Base-by-base conservation (phyloP, 768 basidiomycete species). In the Asterophora lycoperdoides region DNA sequence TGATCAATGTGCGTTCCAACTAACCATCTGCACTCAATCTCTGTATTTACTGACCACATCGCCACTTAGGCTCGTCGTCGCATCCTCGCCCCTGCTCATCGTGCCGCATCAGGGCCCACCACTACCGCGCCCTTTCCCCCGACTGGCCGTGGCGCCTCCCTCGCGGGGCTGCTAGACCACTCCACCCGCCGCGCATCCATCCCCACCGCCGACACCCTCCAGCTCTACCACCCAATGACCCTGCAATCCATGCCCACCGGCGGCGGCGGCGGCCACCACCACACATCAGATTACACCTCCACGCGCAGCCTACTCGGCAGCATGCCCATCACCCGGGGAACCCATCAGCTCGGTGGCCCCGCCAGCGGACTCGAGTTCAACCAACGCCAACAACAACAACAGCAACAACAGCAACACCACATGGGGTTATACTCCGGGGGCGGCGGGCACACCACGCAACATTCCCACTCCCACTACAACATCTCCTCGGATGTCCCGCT, bases 21-120 rank as follows among this genome's bases (percentile, higher is more conserved):
- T 41, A 32, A 47, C 36, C 41, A 54, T 50, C 44, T 42, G 38
- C n/a, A n/a, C n/a, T 20, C 49, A 13, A 44, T 30, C 48, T 41
- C 18, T 44, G 38, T 48, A 30, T 51, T 51, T 44, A 38, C 33
- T 46, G 34, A 47, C 60, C 23, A 42, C 51, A 48, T 55, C 35
- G 34, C 29, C 30, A 18, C 54, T 29, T 61, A 90, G 88, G 88
- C 88, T 55, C 79, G 88, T 18, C 80, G 88, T 52, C 82, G 88
- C 56, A 90, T 90, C 62, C 79, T 91, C 50, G 88, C 89, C 8
- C 88, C 88, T 19, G 88, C 86, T 0, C 85, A 88, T 51, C 81
- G 84, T 54, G 80, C 85, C 10, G 80, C 86, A 0, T 79, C 81
- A 8, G 83, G 83, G 2, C 87, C 89, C 1, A 88, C 87, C 3